Percentiles rank a stretch among this genome's conserved stretches.
Conservation (phyloP, 768 basidiomycete species). For the Tephrocybe rancida region DNA sequence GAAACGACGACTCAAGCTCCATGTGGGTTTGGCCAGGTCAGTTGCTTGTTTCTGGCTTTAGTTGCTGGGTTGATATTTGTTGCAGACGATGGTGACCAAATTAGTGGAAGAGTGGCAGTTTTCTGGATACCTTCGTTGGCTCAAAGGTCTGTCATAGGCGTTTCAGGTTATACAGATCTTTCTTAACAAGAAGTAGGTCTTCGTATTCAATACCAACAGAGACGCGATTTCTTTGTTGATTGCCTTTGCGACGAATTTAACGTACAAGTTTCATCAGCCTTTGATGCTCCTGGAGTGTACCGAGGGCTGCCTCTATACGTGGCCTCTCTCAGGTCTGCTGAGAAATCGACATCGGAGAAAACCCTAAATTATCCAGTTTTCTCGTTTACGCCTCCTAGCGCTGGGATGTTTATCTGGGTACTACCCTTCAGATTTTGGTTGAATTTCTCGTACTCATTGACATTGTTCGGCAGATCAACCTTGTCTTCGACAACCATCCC, state of each 20-base stretch:
- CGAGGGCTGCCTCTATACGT: conserved; percentile 44
- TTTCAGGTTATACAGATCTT: neutral
- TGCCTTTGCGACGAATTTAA: conserved; percentile 65
- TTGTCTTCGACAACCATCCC: conserved; percentile 64
- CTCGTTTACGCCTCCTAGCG: conserved; percentile 72
- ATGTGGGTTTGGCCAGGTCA: conserved; percentile 70
- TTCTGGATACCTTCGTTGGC: conserved; percentile 77
- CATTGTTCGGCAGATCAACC: conserved; percentile 45
- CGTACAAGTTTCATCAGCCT: conserved; percentile 36
- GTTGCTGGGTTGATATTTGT: conserved; percentile 11
- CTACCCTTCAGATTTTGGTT: conserved; percentile 12
- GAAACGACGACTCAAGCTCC: conserved; percentile 74
- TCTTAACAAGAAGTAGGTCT: conserved; percentile 39
- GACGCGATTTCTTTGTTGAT: conserved; percentile 69
- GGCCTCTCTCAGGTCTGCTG: conserved; percentile 39
- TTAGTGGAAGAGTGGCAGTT: conserved; percentile 68
- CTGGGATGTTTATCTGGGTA: conserved; percentile 88
- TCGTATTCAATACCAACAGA: conserved; percentile 52
- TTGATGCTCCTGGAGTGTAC: conserved; percentile 27
- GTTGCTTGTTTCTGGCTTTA: neutral
- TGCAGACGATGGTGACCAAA: conserved; percentile 55
- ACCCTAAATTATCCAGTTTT: conserved; percentile 41
- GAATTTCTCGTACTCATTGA: neutral
- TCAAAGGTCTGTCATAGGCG: conserved; percentile 52
- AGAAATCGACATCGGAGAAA: neutral